phyloP scores from a whole-genome alignment of 179 eudicot genomes.

The Dionaea muscipula region DNA sequence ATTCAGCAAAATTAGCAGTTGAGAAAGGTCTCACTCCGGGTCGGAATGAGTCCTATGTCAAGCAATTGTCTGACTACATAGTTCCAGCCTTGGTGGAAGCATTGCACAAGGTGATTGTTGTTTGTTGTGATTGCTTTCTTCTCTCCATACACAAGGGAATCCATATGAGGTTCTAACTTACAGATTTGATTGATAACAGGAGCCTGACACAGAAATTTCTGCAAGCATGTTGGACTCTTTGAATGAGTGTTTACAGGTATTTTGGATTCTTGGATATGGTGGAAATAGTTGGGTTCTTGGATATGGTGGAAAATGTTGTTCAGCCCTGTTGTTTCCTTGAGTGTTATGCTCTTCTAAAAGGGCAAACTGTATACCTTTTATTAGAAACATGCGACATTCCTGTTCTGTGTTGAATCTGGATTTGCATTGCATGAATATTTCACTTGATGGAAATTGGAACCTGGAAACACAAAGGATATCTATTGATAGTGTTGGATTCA shows the following conservation, averaged over 20 bases:
- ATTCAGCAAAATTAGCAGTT: conserved; percentile 83
- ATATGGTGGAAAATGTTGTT: too few relatives aligned
- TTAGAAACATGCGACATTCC: too few relatives aligned
- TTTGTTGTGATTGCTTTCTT: background rate
- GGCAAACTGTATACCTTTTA: too few relatives aligned
- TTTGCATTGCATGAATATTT: too few relatives aligned
- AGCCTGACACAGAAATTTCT: conserved; percentile 93
- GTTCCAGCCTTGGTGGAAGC: conserved; percentile 92
- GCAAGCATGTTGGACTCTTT: conserved; percentile 85
- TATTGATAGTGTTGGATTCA: too few relatives aligned
- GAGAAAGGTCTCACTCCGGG: conserved; percentile 92
- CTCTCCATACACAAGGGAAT: background rate
- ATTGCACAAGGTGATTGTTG: conserved; percentile 61
- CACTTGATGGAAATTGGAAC: too few relatives aligned
- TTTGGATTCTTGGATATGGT: conserved; percentile 5
- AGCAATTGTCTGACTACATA: conserved; percentile 83
- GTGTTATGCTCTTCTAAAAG: too few relatives aligned
- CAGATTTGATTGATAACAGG: conserved; percentile 34
- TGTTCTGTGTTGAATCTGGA: too few relatives aligned
- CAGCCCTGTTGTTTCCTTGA: too few relatives aligned
- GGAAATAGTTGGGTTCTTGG: too few relatives aligned
- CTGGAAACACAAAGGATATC: too few relatives aligned
- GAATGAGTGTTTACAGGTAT: conserved; percentile 90
- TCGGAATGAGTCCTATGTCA: conserved; percentile 70
- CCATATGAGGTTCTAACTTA: conserved; percentile 6